Percentiles rank a stretch among this genome's conserved stretches.
Conservation (phyloP, 1,284 basidiomycete species). For the Cronartium quercuum region DNA sequence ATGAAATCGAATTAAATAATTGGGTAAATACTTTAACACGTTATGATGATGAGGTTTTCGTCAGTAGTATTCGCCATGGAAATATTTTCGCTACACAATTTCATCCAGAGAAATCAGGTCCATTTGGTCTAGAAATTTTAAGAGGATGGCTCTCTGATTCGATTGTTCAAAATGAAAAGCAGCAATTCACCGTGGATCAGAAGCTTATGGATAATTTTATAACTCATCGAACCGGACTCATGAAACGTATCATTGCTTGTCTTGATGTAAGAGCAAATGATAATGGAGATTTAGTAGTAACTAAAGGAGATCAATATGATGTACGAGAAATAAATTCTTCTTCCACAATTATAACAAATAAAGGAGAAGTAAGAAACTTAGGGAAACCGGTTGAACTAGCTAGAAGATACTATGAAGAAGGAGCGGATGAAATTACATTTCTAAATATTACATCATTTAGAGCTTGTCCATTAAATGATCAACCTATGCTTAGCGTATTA, state of each 20-base stretch:
- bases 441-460: conserved; percentile 99
- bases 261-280: conserved; percentile 98
- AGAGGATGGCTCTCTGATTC: conserved; percentile 64
- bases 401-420: conserved; percentile 73
- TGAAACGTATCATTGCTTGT: conserved; percentile 92
- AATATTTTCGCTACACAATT: conserved; percentile 95
- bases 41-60: conserved; percentile 89
- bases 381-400: conserved; percentile 95
- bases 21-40: conserved; percentile 85
- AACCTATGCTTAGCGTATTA: conserved; percentile 96
- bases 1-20: conserved; percentile 54
- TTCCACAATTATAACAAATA: conserved; percentile 40
- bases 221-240: conserved; percentile 59
- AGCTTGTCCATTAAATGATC: conserved; percentile 85
- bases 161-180: background rate
- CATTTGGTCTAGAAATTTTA: conserved; percentile 77
- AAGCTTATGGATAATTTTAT: conserved; percentile 40
- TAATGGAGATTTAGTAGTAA: conserved; percentile 89
- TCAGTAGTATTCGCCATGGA: conserved; percentile 72
- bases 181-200: background rate
- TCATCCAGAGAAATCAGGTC: conserved; percentile 96
- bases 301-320: conserved; percentile 98
- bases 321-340: conserved; percentile 64
- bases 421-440: conserved; percentile 94
- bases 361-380: conserved; percentile 81